These are phyloP conservation scores for Cephalotrichum gorgonifer DNA, from an alignment of 2,329 filamentous ascomycete genomes.

Conservation along the genomic window DNA sequence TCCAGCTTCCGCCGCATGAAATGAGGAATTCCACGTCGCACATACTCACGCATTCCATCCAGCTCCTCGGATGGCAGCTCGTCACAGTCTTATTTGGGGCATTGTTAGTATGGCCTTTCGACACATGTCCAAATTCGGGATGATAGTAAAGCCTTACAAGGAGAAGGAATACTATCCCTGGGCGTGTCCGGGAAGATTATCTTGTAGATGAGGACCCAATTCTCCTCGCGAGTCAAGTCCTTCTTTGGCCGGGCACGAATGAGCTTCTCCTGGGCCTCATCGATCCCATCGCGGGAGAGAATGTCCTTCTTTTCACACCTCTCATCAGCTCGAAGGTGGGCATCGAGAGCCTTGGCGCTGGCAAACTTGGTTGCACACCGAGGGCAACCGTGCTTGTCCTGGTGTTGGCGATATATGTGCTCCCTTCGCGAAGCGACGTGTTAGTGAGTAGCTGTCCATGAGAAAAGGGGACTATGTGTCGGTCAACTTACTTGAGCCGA, in stretches of 20 bases:
- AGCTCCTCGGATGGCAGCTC: not conserved
- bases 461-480: no score
- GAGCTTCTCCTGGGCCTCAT: not conserved
- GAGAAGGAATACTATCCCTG: not conserved
- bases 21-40: not conserved
- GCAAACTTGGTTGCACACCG: not conserved
- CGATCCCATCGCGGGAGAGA: not conserved
- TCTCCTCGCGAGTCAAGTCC: not conserved
- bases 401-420: constrained; percentile 1
- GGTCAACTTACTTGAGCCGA: constrained; percentile 14
- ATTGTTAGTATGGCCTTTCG: not conserved
- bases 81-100: not conserved
- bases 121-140: not conserved
- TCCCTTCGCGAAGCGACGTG: not conserved
- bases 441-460: not conserved
- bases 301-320: constrained; percentile 1
- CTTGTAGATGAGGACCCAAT: constrained; percentile 2
- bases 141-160: constrained; percentile 2
- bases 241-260: not conserved
- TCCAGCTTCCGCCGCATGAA: not conserved
- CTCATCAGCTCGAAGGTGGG: not conserved
- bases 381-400: not conserved
- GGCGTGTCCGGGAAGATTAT: constrained; percentile 4
- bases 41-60: not conserved
- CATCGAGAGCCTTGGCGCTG: not conserved